Percentiles rank a stretch among this genome's conserved stretches.
phyloP scores from a whole-genome alignment of 2,329 filamentous ascomycete species.

The Westerdykella ornata region DNA sequence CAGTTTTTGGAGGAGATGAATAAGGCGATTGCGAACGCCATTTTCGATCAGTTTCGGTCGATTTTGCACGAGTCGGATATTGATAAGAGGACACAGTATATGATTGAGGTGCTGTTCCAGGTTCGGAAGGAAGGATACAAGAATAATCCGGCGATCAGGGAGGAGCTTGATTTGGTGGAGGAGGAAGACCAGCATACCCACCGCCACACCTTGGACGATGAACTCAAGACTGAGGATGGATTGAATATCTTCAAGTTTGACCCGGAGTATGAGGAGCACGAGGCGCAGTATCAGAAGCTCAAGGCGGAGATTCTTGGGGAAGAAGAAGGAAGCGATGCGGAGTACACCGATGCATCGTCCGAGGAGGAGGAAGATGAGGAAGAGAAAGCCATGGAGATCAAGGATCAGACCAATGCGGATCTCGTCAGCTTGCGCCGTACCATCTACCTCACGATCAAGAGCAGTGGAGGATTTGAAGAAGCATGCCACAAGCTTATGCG shows the following conservation, averaged over 20 bases:
- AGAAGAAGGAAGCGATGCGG: constrained; percentile 62
- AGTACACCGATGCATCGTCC: constrained; percentile 58
- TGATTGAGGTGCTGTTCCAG: constrained; percentile 97
- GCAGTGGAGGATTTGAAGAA: constrained; percentile 91
- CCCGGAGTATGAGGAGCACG: constrained; percentile 79
- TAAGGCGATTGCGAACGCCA: constrained; percentile 72
- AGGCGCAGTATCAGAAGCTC: constrained; percentile 80
- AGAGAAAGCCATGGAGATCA: constrained; percentile 84
- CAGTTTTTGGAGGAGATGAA: constrained; percentile 96
- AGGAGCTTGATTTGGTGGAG: constrained; percentile 91
- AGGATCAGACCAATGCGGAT: constrained; percentile 94
- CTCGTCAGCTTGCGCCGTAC: constrained; percentile 87
- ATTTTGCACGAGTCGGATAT: constrained; percentile 96
- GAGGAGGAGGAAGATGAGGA: constrained; percentile 69
- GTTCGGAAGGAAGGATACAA: constrained; percentile 95
- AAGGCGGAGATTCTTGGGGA: constrained; percentile 93
- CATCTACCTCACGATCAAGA: constrained; percentile 98
- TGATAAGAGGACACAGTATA: constrained; percentile 97
- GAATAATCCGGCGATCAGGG: constrained; percentile 82
- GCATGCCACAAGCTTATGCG: constrained; percentile 90
- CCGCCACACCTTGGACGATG: constrained; percentile 70
- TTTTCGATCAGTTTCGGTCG: constrained; percentile 92
- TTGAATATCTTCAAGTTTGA: constrained; percentile 97
- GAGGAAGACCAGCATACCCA: constrained; percentile 98
- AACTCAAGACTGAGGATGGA: constrained; percentile 73